Base-by-base conservation (phyloP, 768 basidiomycete genomes). In the Albatrellus ellisii region DNA sequence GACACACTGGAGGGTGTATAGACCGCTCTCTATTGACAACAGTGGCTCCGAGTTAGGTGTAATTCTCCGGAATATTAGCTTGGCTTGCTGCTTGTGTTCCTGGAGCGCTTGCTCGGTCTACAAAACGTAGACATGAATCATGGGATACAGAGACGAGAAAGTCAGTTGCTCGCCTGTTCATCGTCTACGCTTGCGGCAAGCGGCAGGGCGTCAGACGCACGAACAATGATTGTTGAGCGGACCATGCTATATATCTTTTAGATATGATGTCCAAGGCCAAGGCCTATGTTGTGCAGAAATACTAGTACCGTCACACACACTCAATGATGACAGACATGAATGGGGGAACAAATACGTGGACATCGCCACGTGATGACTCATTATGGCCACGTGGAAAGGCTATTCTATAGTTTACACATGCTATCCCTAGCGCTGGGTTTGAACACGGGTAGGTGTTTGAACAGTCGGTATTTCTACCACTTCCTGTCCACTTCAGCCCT, bases 41-140 rank as follows among this genome's bases (percentile, higher is more conserved):
- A 85, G 75, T 7, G 92, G 90, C 59, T 99, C 95, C 17, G 87
- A 80, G 60, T 97, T 91, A 34, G 89, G 77, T 21, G 86, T 88
- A 55, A 99, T 80, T 28, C 95, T 79, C 46, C 92, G 75, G 59
- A 97, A 97, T 54, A 99, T 82, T 52, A 99, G 73, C 61, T 99
- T 99, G 25, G 92, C 78, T 59, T 99, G 94, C 52, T 97, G 94
- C 59, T 99, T 99, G 69, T 97, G 90, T 62, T 98, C 95, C 56
- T 91, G 88, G 29, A 99, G 67, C 43, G 81, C 72, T 57, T 85
- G 82, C 61, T 98, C 92, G 50, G 89, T 95, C 94, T 98, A 49
- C 2, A 21, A 18, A 3, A 21, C 18, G 2, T n/a, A 32, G 14
- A 18, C 31, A 32, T 32, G 31, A 9, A 32, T 32, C 9, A 18